These are phyloP conservation scores for Entoloma clypeatum DNA, from an alignment of 1,284 basidiomycete genomes.

Conservation along the genomic window DNA sequence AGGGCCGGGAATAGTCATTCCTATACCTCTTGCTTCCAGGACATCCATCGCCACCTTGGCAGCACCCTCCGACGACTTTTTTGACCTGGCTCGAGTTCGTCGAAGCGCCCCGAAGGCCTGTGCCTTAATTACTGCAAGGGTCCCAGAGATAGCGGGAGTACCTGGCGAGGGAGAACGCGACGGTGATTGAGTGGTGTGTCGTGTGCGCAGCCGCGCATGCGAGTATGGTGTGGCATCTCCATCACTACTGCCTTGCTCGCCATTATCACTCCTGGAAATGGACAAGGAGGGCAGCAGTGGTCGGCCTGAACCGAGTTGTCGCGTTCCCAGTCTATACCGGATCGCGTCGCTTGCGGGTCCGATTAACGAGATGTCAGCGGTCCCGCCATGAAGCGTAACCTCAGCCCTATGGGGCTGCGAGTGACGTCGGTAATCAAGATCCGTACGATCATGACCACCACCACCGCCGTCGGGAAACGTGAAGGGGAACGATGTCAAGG, in stretches of 20 bases:
- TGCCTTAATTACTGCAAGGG: slow-evolving; percentile 82
- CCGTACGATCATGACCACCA: slow-evolving; percentile 51
- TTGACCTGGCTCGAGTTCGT: slow-evolving; percentile 66
- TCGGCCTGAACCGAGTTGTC: slow-evolving; percentile 48
- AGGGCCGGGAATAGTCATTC: slow-evolving; percentile 48
- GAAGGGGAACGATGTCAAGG: slow-evolving; percentile 64
- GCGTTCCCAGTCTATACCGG: slow-evolving; percentile 53
- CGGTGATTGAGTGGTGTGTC: slow-evolving; percentile 40
- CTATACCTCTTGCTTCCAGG: slow-evolving; percentile 71
- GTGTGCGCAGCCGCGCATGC: slow-evolving; percentile 38
- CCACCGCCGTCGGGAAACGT: slow-evolving; percentile 52
- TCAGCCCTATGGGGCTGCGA: slow-evolving; percentile 48
- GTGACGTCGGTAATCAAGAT: slow-evolving; percentile 63
- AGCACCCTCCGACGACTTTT: slow-evolving; percentile 67
- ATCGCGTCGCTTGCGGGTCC: slow-evolving; percentile 48
- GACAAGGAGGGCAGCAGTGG: slow-evolving; percentile 46
- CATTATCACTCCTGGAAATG: slow-evolving; percentile 49
- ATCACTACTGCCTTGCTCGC: slow-evolving; percentile 54
- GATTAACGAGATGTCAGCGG: slow-evolving; percentile 63
- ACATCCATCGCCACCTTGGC: slow-evolving; percentile 75
- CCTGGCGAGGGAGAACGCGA: slow-evolving; percentile 73
- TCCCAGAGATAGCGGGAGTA: slow-evolving; percentile 63
- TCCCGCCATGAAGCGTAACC: slow-evolving; percentile 66
- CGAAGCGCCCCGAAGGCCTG: slow-evolving; percentile 81
- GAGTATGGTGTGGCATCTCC: slow-evolving; percentile 46